Conservation (phyloP, 192 early-diverging fungal species). For the Martensiomyces pterosporus region DNA sequence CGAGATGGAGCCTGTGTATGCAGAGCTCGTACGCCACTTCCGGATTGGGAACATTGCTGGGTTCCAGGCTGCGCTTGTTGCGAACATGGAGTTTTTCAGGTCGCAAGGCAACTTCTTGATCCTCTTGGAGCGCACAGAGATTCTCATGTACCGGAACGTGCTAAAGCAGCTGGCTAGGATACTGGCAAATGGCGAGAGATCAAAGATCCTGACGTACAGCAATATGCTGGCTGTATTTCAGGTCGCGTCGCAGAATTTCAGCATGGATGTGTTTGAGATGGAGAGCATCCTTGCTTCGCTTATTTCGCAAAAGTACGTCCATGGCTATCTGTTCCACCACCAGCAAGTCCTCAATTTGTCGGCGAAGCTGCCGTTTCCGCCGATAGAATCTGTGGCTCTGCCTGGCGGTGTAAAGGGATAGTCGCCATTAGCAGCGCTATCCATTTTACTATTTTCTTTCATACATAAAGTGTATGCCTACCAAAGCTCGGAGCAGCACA, state of each 20-base stretch:
- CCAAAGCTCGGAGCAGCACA: no score
- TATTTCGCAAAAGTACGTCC: conserved; percentile 34
- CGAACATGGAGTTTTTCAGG: conserved; percentile 41
- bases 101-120: conserved; percentile 43
- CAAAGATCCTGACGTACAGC: conserved; percentile 19
- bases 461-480: no score
- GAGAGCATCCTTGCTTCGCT: conserved; percentile 42
- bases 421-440: no score
- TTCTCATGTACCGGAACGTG: conserved; percentile 36
- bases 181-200: conserved; percentile 1
- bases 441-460: no score
- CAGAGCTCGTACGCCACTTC: conserved; percentile 19
- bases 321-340: conserved; percentile 44
- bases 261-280: conserved; percentile 42
- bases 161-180: conserved; percentile 9
- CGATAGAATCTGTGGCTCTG: conserved; percentile 10
- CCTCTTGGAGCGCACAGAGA: conserved; percentile 40
- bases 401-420: neutral
- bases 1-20: conserved; percentile 38
- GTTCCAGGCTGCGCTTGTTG: conserved; percentile 25
- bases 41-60: conserved; percentile 33
- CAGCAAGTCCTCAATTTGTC: conserved; percentile 35
- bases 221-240: conserved; percentile 28
- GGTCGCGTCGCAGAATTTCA: conserved; percentile 19
- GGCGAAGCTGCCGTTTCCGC: conserved; percentile 29